Evolutionary conservation across 2,329 filamentous ascomycete genomes (phyloP).

Genomic region (Drechslerella coelobrocha): DNA sequence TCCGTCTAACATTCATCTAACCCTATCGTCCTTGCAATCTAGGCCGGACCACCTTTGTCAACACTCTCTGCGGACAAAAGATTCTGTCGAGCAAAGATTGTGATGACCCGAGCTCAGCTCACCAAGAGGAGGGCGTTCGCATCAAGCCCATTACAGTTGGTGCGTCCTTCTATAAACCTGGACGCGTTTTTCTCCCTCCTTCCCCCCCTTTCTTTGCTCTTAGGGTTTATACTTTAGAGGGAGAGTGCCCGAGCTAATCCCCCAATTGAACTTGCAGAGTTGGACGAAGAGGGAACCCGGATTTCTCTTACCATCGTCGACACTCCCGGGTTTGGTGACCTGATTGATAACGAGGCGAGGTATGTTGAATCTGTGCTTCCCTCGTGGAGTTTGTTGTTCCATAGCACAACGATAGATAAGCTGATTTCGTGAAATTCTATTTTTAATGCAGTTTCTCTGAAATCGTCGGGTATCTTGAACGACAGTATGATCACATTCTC

Average conservation of each 20-base stretch:
- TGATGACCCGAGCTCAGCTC: slow-evolving; percentile 85
- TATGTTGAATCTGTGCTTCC: slow-evolving; percentile 59
- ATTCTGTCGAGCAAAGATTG: slow-evolving; percentile 91
- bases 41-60: slow-evolving; percentile 99
- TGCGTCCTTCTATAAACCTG: slow-evolving; percentile 62
- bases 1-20: slow-evolving; percentile 38
- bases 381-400: slow-evolving; percentile 34
- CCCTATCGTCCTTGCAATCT: slow-evolving; percentile 51
- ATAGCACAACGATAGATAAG: neutral
- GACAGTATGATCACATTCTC: slow-evolving; percentile 99
- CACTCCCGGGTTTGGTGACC: slow-evolving; percentile 96
- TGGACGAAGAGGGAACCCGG: slow-evolving; percentile 97
- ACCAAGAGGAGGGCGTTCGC: slow-evolving; percentile 94
- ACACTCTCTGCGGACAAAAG: slow-evolving; percentile 95
- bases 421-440: slow-evolving; percentile 25
- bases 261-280: slow-evolving; percentile 65
- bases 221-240: slow-evolving; percentile 5
- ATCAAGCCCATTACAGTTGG: slow-evolving; percentile 98
- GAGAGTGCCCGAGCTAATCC: slow-evolving; percentile 36
- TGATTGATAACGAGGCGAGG: slow-evolving; percentile 99
- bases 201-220: slow-evolving; percentile 11
- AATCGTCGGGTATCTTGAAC: slow-evolving; percentile 97
- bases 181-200: slow-evolving; percentile 38
- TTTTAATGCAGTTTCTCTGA: slow-evolving; percentile 78
- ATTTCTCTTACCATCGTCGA: slow-evolving; percentile 99